Evolutionary conservation across 495 filamentous ascomycete genomes (phyloP).

Genomic region (Trichocladium antarcticum): DNA sequence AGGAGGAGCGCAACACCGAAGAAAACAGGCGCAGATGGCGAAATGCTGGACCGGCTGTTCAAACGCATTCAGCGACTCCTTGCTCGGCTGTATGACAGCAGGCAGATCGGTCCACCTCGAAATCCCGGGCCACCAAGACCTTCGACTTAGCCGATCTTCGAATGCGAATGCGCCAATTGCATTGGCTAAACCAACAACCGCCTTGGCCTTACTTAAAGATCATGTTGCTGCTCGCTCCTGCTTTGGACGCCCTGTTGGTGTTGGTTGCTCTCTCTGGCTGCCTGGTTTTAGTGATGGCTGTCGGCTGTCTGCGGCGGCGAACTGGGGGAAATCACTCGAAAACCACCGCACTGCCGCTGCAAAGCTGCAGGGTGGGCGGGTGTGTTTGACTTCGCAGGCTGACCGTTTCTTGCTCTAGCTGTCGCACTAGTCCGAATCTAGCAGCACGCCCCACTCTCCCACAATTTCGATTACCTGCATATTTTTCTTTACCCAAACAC

Average conservation of each 20-base stretch:
- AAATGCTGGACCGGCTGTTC: background rate
- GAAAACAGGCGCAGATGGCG: background rate
- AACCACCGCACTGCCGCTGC: background rate
- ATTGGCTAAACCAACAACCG: background rate
- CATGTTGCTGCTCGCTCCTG: background rate
- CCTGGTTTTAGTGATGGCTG: background rate
- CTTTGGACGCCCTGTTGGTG: background rate
- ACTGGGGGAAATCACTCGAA: background rate
- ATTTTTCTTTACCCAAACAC: background rate
- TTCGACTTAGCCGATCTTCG: background rate
- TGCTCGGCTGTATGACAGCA: too few relatives aligned
- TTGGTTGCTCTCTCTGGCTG: slow-evolving; percentile 7
- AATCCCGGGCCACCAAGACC: background rate
- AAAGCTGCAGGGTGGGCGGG: background rate
- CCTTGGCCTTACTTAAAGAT: background rate
- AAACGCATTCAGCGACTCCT: too few relatives aligned
- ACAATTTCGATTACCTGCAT: background rate
- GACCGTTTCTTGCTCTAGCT: slow-evolving; percentile 3
- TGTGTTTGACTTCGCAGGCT: slow-evolving; percentile 1
- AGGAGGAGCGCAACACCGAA: background rate
- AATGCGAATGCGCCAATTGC: background rate
- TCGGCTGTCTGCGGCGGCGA: background rate
- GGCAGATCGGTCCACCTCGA: too few relatives aligned
- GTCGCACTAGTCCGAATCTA: slow-evolving; percentile 9
- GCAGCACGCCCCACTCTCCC: background rate